Percentiles rank a stretch among this genome's conserved stretches.
Evolutionary conservation across 345 rosid species (phyloP).

Genomic region (Balakata baccata): DNA sequence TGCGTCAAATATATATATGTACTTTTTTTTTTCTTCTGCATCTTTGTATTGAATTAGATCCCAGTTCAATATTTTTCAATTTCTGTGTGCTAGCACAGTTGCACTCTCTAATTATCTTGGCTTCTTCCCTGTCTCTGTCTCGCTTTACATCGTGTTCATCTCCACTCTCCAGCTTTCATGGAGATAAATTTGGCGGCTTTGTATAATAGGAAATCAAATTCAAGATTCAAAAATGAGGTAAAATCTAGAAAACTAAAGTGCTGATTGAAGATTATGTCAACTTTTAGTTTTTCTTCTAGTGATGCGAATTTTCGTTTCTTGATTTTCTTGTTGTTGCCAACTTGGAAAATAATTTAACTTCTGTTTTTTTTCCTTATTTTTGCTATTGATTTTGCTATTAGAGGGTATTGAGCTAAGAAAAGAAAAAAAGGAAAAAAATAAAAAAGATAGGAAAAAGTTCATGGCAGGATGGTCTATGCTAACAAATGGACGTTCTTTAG

Average conservation of each 20-base stretch:
- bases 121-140: neutral
- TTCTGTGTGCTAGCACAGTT: constrained; percentile 19
- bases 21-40: neutral
- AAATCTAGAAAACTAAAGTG: neutral
- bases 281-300: neutral
- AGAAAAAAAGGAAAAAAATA: neutral
- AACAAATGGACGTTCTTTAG: constrained; percentile 35
- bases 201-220: constrained; percentile 10
- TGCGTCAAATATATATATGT: no score
- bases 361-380: neutral
- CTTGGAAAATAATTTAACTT: neutral
- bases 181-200: constrained; percentile 20
- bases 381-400: constrained; percentile 12
- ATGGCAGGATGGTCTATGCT: constrained; percentile 61
- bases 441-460: constrained; percentile 7
- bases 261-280: neutral
- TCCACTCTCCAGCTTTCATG: neutral
- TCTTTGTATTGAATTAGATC: constrained; percentile 10
- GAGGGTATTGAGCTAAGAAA: neutral
- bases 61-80: neutral
- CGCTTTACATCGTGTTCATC: neutral
- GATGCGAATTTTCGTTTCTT: neutral
- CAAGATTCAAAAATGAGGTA: constrained; percentile 14
- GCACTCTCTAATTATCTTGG: constrained; percentile 6
- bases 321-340: neutral